Evolutionary conservation across 2,329 filamentous ascomycete genomes (phyloP), one percentile per base, ranked within the genome.

Genomic region (Alternaria ventricosa): DNA sequence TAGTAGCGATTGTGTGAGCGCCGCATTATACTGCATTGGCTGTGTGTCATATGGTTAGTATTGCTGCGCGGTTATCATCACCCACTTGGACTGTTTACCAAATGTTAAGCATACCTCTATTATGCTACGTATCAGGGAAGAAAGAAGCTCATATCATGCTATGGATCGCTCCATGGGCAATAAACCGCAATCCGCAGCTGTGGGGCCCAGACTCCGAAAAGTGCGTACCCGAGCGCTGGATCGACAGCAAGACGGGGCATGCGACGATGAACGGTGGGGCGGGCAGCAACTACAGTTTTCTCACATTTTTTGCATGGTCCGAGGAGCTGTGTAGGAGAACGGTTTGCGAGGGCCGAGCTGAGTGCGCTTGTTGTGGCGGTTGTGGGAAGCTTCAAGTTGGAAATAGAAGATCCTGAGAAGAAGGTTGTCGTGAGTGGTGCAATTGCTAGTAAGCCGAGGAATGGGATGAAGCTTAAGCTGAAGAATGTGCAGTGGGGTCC

Each of bases 221-320:
- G 0, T 84, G 84, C 70, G 66, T 74, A 1, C 83, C 83, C 0
- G 80, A 83, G 22, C 77, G 83, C 25, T 84, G 83, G 83, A 81
- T 85, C 59, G 80, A 83, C 59, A 66, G 67, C 20, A 57, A 71
- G 25, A 74, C 68, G 15, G 78, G 75, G 4, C 75, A 76, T 13
- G 76, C 81, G 5, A 83, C 82, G 20, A 82, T 80, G 69, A 73
- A 72, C n/a, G 82, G 76, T 9, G 75, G 77, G 28, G 73, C 76
- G 2, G 71, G 74, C 5, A 82, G 80, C 63, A 81, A 82, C 59
- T 83, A 78, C 55, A 70, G 74, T 12, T 79, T 80, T 57, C 47
- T 83, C 55, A 83, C 82, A 0, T 85, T 84, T 63, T 41, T 67
- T 84, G 18, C 81, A 84, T 57, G 79, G 80, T 1, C 79, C 79